Conservation (phyloP, 176 grass and related monocot genomes). For the Cymbopogon citratus region DNA sequence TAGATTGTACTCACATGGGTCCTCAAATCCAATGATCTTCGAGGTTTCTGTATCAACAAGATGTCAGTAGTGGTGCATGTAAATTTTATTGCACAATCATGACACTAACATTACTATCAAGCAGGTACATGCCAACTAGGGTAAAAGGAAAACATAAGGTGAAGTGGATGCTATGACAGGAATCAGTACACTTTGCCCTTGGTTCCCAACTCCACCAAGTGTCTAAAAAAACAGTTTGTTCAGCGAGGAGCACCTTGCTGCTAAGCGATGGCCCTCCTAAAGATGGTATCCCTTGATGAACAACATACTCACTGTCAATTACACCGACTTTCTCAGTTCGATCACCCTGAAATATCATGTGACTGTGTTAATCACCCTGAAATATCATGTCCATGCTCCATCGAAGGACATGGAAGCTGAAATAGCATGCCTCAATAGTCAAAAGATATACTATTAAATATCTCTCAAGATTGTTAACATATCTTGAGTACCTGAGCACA, state of each 20-base stretch:
- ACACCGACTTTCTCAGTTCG: constrained; percentile 94
- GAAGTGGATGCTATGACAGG: neutral
- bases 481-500: constrained; percentile 76
- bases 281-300: constrained; percentile 97
- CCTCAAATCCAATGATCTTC: constrained; percentile 80
- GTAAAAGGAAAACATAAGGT: neutral
- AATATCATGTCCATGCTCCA: constrained; percentile 16
- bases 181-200: neutral
- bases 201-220: neutral
- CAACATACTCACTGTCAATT: constrained; percentile 89
- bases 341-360: constrained; percentile 73
- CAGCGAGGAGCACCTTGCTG: constrained; percentile 44
- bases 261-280: constrained; percentile 77
- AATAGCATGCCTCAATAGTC: neutral
- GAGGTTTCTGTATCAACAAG: constrained; percentile 37
- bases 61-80: neutral
- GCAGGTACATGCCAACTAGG: neutral
- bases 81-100: neutral
- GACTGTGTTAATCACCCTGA: constrained; percentile 47
- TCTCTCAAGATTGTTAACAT: neutral
- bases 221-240: neutral
- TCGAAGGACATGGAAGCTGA: neutral
- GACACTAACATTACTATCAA: neutral
- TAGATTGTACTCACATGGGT: constrained; percentile 50
- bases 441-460: neutral